phyloP scores from a whole-genome alignment of 1,139 yeast species.

The Kodamaea sp. region DNA sequence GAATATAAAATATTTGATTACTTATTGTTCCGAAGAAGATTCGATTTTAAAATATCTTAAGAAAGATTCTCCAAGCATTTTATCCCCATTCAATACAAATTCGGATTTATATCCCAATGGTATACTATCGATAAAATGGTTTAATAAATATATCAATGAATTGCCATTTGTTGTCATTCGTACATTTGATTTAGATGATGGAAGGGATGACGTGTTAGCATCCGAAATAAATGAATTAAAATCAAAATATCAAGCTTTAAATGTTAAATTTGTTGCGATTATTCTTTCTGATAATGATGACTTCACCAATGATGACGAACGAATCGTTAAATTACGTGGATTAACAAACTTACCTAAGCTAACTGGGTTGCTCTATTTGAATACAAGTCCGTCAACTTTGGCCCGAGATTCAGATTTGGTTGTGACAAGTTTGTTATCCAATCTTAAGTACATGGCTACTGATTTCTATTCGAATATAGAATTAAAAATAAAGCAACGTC shows the following conservation, averaged over 20 bases:
- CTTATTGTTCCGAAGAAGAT: slow-evolving; percentile 12
- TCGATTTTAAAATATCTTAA: slow-evolving; percentile 4
- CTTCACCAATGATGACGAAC: slow-evolving; percentile 15
- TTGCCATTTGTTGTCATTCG: slow-evolving; percentile 37
- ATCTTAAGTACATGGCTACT: slow-evolving; percentile 26
- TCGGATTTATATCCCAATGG: slow-evolving; percentile 46
- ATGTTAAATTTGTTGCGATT: slow-evolving; percentile 28
- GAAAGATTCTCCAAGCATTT: slow-evolving; percentile 23
- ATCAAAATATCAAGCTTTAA: slow-evolving; percentile 15
- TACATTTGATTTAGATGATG: slow-evolving; percentile 17
- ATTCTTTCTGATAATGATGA: slow-evolving; percentile 18
- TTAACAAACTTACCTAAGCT: slow-evolving; percentile 29
- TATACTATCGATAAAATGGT: slow-evolving; percentile 35
- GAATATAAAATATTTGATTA: slow-evolving; percentile 31
- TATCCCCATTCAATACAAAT: slow-evolving; percentile 36
- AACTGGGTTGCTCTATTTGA: slow-evolving; percentile 29
- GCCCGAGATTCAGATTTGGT: slow-evolving; percentile 30
- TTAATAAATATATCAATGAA: slow-evolving; percentile 28
- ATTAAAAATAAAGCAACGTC: slow-evolving; percentile 31
- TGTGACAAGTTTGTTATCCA: slow-evolving; percentile 28
- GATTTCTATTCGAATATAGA: slow-evolving; percentile 38
- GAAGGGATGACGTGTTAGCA: slow-evolving; percentile 17
- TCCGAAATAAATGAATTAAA: slow-evolving; percentile 19
- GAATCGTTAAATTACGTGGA: slow-evolving; percentile 26
- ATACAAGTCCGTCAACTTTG: slow-evolving; percentile 12